Evolutionary conservation across 139 green algal genomes (phyloP).

Genomic region (Haematococcus sp.): DNA sequence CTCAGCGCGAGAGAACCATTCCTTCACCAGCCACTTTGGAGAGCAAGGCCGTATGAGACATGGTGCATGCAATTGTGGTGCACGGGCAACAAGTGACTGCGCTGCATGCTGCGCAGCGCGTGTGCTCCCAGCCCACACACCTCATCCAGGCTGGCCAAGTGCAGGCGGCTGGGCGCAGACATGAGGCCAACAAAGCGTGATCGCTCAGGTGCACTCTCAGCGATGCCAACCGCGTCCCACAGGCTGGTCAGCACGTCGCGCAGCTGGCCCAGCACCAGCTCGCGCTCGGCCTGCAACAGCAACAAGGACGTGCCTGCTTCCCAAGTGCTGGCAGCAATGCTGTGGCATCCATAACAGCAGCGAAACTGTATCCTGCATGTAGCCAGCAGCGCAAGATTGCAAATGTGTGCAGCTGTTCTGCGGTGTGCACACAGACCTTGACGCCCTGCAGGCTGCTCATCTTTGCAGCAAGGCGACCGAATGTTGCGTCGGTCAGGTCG

Average conservation of each 20-base stretch:
- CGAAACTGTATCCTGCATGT: no score
- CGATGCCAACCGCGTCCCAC: conserved; percentile 35
- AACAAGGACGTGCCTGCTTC: no score
- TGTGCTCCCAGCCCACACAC: conserved; percentile 18
- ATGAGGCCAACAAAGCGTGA: conserved; percentile 23
- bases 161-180: conserved; percentile 23
- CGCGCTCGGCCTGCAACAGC: conserved; percentile 35
- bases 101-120: no score
- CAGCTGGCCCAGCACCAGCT: conserved; percentile 25
- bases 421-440: conserved; percentile 27
- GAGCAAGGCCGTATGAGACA: no score
- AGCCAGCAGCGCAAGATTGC: no score
- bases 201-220: conserved; percentile 25
- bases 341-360: no score
- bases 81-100: no score
- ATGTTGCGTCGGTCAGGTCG: conserved; percentile 37
- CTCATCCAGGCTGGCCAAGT: conserved; percentile 39
- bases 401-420: no score
- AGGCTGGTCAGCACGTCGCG: conserved; percentile 37
- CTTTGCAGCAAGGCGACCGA: conserved; percentile 32
- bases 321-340: no score
- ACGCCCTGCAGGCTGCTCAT: conserved; percentile 23
- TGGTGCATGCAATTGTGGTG: no score
- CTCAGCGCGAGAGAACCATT: background rate
- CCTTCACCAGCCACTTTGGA: no score